Conservation (phyloP, 139 green algal species). For the Coelastrella sp. region DNA sequence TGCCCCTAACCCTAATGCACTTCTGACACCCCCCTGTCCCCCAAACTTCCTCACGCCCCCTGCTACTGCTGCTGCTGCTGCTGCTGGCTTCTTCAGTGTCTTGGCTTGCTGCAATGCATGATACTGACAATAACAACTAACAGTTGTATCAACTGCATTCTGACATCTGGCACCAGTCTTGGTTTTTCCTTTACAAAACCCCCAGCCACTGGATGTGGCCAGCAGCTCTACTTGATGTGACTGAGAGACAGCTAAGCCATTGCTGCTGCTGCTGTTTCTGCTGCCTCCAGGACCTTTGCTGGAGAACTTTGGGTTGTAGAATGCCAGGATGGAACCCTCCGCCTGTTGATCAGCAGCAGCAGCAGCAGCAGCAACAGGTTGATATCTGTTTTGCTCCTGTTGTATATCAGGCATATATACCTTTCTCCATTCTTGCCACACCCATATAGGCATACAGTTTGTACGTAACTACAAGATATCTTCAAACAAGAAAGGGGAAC, state of each 20-base stretch:
- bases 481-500: neutral
- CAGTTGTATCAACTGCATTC: constrained; percentile 39
- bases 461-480: no score
- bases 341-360: constrained; percentile 5
- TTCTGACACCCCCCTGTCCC: neutral
- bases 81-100: neutral
- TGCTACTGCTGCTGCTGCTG: constrained; percentile 20
- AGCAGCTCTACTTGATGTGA: constrained; percentile 34
- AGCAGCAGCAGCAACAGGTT: no score
- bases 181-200: constrained; percentile 42
- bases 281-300: neutral
- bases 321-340: constrained; percentile 38
- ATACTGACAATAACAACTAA: constrained; percentile 43
- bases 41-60: neutral
- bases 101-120: constrained; percentile 43
- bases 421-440: no score
- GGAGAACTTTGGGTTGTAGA: neutral
- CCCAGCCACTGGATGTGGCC: constrained; percentile 34
- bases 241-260: constrained; percentile 30
- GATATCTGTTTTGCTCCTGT: no score
- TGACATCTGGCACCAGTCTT: constrained; percentile 25
- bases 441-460: no score
- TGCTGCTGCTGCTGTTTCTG: constrained; percentile 37
- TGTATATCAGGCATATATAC: no score
- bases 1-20: neutral